phyloP scores from a whole-genome alignment of 768 basidiomycete species.

The Tricholoma bakamatsutake region DNA sequence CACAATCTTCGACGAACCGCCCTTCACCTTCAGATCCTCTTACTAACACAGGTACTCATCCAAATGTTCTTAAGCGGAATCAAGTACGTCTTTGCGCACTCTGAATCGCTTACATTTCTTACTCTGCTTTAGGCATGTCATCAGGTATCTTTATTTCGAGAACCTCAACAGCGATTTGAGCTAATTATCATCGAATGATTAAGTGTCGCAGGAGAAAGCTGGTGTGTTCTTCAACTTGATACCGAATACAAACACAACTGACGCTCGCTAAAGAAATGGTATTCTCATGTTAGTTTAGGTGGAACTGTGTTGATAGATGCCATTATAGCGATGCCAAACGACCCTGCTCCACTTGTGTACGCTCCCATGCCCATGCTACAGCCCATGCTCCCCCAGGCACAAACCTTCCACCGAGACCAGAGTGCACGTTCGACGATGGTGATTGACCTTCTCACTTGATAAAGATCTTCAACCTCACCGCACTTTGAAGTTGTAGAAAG shows the following conservation, averaged over 20 bases:
- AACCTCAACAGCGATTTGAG: neutral
- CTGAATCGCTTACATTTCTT: neutral
- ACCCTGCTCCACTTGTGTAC: slow-evolving; percentile 72
- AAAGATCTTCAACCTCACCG: neutral
- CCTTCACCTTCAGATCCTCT: slow-evolving; percentile 22
- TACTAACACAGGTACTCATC: slow-evolving; percentile 24
- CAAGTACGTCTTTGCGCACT: slow-evolving; percentile 29
- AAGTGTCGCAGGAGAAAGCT: slow-evolving; percentile 72
- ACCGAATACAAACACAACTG: slow-evolving; percentile 2
- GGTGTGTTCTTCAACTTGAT: slow-evolving; percentile 31
- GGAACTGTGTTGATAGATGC: neutral
- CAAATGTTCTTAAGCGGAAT: slow-evolving; percentile 48
- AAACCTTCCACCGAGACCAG: slow-evolving; percentile 47
- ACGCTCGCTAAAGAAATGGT: slow-evolving; percentile 51
- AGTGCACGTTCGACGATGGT: slow-evolving; percentile 79
- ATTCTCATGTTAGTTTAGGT: slow-evolving; percentile 9
- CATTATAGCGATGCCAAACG: slow-evolving; percentile 60
- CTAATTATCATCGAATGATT: slow-evolving; percentile 20
- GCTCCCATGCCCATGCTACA: slow-evolving; percentile 66
- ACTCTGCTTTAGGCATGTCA: slow-evolving; percentile 42
- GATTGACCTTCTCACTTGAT: slow-evolving; percentile 11
- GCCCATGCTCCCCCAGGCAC: slow-evolving; percentile 56
- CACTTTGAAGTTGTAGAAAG: slow-evolving; percentile 34
- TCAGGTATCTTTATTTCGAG: slow-evolving; percentile 31
- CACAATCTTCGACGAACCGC: slow-evolving; percentile 20